Conservation (phyloP, 2,329 filamentous ascomycete species). For the Byssothecium circinans region DNA sequence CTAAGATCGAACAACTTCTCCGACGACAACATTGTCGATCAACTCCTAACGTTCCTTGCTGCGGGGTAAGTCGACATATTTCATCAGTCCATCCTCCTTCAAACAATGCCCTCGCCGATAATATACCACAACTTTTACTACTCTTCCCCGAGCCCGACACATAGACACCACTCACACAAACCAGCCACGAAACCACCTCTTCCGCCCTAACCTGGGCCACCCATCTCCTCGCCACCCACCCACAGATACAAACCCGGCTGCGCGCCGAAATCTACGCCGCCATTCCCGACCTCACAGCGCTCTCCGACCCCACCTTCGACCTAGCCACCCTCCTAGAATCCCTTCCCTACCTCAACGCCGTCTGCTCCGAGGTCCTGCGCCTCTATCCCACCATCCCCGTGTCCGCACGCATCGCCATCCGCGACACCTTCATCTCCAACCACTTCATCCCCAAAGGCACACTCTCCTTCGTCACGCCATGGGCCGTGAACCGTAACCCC, state of each 20-base stretch:
- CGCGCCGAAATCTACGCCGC: conserved; percentile 66
- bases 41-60: conserved; percentile 59
- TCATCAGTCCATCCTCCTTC: too few species aligned
- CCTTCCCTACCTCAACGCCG: conserved; percentile 50
- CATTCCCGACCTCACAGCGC: conserved; percentile 52
- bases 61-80: conserved; percentile 52
- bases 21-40: conserved; percentile 56
- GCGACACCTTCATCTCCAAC: conserved; percentile 36
- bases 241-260: conserved; percentile 65
- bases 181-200: conserved; percentile 73
- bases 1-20: conserved; percentile 57
- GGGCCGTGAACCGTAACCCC: conserved; percentile 48
- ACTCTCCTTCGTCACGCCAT: conserved; percentile 42
- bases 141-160: not conserved
- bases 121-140: not conserved
- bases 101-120: too few species aligned
- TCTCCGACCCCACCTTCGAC: conserved; percentile 21
- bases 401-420: conserved; percentile 33
- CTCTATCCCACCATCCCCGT: conserved; percentile 45
- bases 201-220: conserved; percentile 74
- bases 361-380: conserved; percentile 49
- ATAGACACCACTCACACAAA: not conserved
- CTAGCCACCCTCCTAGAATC: conserved; percentile 46
- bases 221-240: conserved; percentile 68
- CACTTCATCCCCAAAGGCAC: conserved; percentile 46